Percentiles rank a stretch among this genome's conserved stretches.
phyloP scores from a whole-genome alignment of 306 rosid genomes.

The Cicer pinnatifidum region DNA sequence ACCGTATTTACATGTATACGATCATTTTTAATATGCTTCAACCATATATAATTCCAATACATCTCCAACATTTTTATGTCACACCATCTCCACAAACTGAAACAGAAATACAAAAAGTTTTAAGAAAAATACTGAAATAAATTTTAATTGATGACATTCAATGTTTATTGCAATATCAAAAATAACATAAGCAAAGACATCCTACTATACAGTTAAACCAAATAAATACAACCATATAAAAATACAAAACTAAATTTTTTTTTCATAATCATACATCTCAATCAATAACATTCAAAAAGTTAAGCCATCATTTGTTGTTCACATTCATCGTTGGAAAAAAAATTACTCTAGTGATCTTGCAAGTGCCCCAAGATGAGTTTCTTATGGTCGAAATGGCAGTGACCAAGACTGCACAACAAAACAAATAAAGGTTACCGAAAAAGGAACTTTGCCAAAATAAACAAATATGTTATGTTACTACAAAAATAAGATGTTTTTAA shows the following conservation, averaged over 20 bases:
- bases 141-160: no score
- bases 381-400: neutral
- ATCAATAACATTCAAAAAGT: neutral
- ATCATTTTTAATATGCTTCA: neutral
- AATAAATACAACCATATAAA: no score
- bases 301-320: neutral
- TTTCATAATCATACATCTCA: neutral
- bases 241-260: no score
- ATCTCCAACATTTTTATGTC: constrained; percentile 14
- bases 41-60: neutral
- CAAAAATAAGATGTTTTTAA: no score
- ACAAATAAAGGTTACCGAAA: neutral
- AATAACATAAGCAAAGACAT: no score
- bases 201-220: no score
- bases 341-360: no score
- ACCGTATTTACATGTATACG: neutral
- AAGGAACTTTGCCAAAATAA: neutral
- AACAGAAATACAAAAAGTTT: no score
- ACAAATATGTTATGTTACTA: neutral
- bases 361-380: no score
- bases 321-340: no score
- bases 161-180: no score
- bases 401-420: neutral
- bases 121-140: no score
- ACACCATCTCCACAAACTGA: constrained; percentile 9